Percentiles rank a stretch among this genome's conserved stretches.
phyloP scores from a whole-genome alignment of 1,139 yeast genomes.

The Taiozyma sp. region DNA sequence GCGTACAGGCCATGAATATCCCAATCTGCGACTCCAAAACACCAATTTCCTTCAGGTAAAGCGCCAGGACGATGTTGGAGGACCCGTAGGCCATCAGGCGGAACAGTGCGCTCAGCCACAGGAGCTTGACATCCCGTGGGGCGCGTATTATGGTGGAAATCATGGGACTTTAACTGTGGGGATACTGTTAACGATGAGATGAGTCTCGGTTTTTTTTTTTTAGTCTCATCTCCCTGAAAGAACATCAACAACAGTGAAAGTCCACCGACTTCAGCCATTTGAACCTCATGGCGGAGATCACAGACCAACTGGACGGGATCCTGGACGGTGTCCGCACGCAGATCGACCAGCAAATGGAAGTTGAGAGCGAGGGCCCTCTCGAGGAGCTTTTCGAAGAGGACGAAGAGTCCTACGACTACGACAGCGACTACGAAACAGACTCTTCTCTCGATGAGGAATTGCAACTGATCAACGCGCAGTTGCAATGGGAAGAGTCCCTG shows the following conservation, averaged over 20 bases:
- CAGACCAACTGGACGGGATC: background rate
- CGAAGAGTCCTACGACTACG: slow-evolving; percentile 12
- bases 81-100: slow-evolving; percentile 77
- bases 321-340: background rate
- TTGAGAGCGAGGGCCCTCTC: background rate
- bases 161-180: background rate
- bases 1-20: slow-evolving; percentile 74
- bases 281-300: background rate
- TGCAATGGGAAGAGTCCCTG: slow-evolving; percentile 78
- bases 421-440: slow-evolving; percentile 10
- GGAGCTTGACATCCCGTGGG: slow-evolving; percentile 50
- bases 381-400: background rate
- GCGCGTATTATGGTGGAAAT: background rate
- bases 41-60: slow-evolving; percentile 54
- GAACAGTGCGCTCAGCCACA: slow-evolving; percentile 67
- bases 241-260: background rate
- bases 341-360: background rate
- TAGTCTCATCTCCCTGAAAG: background rate
- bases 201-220: background rate
- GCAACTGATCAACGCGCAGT: slow-evolving; percentile 44
- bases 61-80: slow-evolving; percentile 73
- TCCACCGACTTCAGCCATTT: too few species aligned
- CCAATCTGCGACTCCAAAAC: slow-evolving; percentile 62
- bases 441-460: slow-evolving; percentile 16
- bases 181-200: background rate